Conservation (phyloP, 495 filamentous ascomycete genomes). For the Coniosporium apollinis region DNA sequence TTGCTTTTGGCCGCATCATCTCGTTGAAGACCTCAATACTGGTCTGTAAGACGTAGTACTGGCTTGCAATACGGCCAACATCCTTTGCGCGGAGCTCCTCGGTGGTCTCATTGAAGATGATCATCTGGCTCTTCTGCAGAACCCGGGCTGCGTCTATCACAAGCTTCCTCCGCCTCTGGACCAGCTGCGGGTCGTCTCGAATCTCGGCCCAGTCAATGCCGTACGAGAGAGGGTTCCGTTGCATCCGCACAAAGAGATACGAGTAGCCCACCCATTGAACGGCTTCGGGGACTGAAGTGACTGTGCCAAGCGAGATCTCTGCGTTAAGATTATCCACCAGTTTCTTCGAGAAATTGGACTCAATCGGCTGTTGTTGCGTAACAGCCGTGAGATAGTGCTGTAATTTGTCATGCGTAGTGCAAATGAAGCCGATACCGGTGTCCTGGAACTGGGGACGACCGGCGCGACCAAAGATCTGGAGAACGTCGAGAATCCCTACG, state of each 20-base stretch:
- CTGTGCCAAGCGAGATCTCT: slow-evolving; percentile 84
- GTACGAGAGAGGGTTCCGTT: slow-evolving; percentile 75
- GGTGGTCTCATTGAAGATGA: slow-evolving; percentile 88
- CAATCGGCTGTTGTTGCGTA: slow-evolving; percentile 89
- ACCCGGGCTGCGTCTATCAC: slow-evolving; percentile 74
- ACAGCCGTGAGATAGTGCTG: slow-evolving; percentile 86
- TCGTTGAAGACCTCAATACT: slow-evolving; percentile 92
- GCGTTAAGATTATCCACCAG: slow-evolving; percentile 95
- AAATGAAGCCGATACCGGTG: slow-evolving; percentile 90
- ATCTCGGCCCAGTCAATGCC: slow-evolving; percentile 95
- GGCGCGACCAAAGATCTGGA: slow-evolving; percentile 97
- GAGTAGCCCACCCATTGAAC: slow-evolving; percentile 97
- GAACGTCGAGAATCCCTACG: slow-evolving; percentile 87
- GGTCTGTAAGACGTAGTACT: slow-evolving; percentile 85
- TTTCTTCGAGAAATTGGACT: slow-evolving; percentile 78
- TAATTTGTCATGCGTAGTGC: slow-evolving; percentile 82
- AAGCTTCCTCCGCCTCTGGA: slow-evolving; percentile 63
- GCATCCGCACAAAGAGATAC: slow-evolving; percentile 93
- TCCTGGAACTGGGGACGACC: slow-evolving; percentile 95
- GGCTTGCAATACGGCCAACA: slow-evolving; percentile 88
- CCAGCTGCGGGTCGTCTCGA: slow-evolving; percentile 66
- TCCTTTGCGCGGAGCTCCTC: slow-evolving; percentile 86
- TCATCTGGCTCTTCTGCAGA: slow-evolving; percentile 89
- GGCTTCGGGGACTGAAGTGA: slow-evolving; percentile 84
- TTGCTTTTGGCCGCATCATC: slow-evolving; percentile 64